Evolutionary conservation across 164 flowering plant species (phyloP).

Genomic region (Magnolia kwangsiensis): DNA sequence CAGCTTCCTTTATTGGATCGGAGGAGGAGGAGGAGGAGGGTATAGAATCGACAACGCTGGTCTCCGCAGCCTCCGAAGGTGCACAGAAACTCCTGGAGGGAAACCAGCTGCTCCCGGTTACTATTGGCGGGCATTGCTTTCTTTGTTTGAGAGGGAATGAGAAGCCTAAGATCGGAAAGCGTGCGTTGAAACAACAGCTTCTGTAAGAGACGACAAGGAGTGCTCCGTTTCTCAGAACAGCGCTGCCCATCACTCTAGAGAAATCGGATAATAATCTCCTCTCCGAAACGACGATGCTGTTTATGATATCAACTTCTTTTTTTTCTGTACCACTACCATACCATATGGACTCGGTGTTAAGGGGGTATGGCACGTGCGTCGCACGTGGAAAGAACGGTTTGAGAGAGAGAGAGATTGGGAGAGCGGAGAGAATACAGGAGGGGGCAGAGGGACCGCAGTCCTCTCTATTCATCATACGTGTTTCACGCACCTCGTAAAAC

Average conservation of each 20-base stretch:
- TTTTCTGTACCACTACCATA: too few species aligned
- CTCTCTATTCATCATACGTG: background rate
- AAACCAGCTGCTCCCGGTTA: background rate
- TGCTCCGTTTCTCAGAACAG: background rate
- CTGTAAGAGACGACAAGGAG: background rate
- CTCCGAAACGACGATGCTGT: too few species aligned
- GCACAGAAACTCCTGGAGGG: background rate
- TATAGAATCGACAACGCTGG: background rate
- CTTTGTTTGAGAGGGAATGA: background rate
- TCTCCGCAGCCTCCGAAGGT: background rate
- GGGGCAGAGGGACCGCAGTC: background rate
- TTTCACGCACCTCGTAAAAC: too few species aligned
- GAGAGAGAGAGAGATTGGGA: background rate
- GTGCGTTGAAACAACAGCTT: background rate
- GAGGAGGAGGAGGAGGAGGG: background rate
- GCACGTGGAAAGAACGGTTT: background rate
- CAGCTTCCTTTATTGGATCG: conserved; percentile 41
- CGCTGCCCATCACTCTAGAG: background rate
- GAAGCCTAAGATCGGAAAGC: background rate
- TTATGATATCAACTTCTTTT: background rate
- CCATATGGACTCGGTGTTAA: too few species aligned
- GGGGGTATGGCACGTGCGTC: too few species aligned
- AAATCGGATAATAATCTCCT: background rate
- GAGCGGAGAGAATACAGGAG: background rate
- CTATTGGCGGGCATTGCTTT: background rate